phyloP scores from a whole-genome alignment of 1,284 basidiomycete species.

The Ceratobasidium papillatum region DNA sequence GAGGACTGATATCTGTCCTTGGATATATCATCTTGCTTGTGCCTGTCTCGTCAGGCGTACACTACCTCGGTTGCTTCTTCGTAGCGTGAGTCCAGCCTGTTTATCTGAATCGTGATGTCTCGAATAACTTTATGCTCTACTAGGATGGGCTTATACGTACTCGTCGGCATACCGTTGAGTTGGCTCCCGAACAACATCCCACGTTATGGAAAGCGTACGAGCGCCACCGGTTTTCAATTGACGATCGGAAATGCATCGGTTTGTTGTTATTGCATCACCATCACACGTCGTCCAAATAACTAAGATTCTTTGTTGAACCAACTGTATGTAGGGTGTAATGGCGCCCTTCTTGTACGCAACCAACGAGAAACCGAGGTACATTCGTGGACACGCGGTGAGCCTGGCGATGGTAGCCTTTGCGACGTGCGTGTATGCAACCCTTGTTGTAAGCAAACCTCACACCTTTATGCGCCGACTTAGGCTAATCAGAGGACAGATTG shows the following conservation, averaged over 20 bases:
- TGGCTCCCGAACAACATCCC: conserved; percentile 43
- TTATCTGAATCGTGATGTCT: neutral
- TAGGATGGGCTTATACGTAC: conserved; percentile 41
- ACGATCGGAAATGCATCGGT: conserved; percentile 42
- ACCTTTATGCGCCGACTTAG: neutral
- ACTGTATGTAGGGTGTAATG: conserved; percentile 40
- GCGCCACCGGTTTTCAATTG: conserved; percentile 41
- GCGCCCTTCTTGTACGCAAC: conserved; percentile 42
- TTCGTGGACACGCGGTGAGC: conserved; percentile 42
- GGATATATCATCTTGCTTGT: conserved; percentile 42
- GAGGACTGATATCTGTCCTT: conserved; percentile 34
- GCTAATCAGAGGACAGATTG: neutral
- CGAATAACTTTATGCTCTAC: neutral
- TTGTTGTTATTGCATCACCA: neutral
- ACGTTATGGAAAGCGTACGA: conserved; percentile 42
- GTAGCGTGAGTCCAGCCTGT: conserved; percentile 27
- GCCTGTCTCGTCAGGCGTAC: conserved; percentile 21
- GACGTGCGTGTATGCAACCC: conserved; percentile 16
- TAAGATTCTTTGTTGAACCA: neutral
- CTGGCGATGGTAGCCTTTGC: conserved; percentile 42
- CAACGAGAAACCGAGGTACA: conserved; percentile 42
- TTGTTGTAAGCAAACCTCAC: conserved; percentile 20
- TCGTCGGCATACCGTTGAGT: conserved; percentile 40
- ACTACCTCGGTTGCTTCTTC: conserved; percentile 42
- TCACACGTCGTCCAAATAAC: neutral